Base-by-base conservation (phyloP, 805 yeast genomes). In the Ascoidea asiatica region DNA sequence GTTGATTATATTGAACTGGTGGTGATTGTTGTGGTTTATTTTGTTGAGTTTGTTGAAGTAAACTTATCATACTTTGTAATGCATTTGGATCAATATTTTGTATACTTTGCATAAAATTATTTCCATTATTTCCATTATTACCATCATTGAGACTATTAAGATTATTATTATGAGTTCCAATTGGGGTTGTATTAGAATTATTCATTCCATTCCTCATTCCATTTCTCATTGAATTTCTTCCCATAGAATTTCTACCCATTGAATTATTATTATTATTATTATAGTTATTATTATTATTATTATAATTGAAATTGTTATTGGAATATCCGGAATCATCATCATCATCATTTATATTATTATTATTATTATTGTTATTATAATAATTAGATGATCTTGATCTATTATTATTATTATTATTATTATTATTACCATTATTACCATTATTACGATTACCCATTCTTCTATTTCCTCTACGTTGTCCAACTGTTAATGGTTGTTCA, bases 401-500 rank as follows among this genome's bases (percentile, higher is more conserved):
- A 21, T 36, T 43, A 39, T 39, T 19, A 39, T 43, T 39, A 33
- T 39, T 43, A 21, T 5, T 29, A 19, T 35, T 38, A 20, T 43
- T 45, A 39, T 36, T 45, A 23, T 42, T 43, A 37, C 43, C 41
- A 5, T 45, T 39, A 40, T 45, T 44, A 11, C 19, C 39, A 6
- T 43, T 44, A 36, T 38, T 44, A 39, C 38, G 40, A 22, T 45
- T 39, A n/a, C 42, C 44, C 13, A 43, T 48, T 23, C 19, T 47
- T 19, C 19, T 33, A 18, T 17, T n/a, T n/a, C n/a, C n/a, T 40
- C 22, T 21, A 35, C 19, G 43, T 48, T 15, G 15, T 43, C n/a
- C 41, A 21, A 22, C 17, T 36, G 39, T 15, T 23, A n/a, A n/a
- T n/a, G n/a, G n/a, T n/a, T n/a, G n/a, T n/a, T n/a, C n/a, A n/a